Percentiles rank a stretch among this genome's conserved stretches.
Evolutionary conservation across 371 early-diverging fungal genomes (phyloP).

Genomic region (Apophysomyces ossiformis): DNA sequence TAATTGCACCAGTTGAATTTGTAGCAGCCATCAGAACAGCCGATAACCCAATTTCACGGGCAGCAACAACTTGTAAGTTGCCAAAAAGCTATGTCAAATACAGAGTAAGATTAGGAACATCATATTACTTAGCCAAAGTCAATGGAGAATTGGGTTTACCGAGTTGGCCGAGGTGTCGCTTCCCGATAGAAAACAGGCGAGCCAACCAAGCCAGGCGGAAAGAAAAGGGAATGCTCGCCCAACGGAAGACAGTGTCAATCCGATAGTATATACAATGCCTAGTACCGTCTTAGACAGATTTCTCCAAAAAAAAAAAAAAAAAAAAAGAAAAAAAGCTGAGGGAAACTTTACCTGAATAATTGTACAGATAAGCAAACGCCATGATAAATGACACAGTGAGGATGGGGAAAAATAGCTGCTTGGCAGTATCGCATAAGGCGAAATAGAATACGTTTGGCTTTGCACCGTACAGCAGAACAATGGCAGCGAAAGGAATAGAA

Average conservation of each 20-base stretch:
- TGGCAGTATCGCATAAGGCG: conserved; percentile 31
- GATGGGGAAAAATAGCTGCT: conserved; percentile 45
- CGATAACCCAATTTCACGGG: conserved; percentile 49
- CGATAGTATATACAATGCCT: conserved; percentile 56
- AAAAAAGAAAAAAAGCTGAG: not conserved
- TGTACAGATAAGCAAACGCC: conserved; percentile 56
- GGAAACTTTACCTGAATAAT: conserved; percentile 36
- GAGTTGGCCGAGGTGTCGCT: conserved; percentile 52
- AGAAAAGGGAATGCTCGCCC: conserved; percentile 55
- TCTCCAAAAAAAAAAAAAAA: no score
- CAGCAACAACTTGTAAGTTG: conserved; percentile 58
- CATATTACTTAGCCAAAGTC: not conserved
- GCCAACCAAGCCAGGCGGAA: conserved; percentile 58
- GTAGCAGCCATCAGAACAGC: conserved; percentile 52
- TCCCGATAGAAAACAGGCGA: conserved; percentile 56
- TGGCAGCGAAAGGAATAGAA: conserved; percentile 30
- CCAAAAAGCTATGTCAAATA: conserved; percentile 40
- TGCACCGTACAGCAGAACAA: conserved; percentile 40
- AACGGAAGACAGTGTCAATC: conserved; percentile 51
- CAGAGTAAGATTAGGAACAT: not conserved
- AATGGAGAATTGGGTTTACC: not conserved
- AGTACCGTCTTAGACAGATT: conserved; percentile 8
- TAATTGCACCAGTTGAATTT: conserved; percentile 51
- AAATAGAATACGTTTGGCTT: conserved; percentile 32
- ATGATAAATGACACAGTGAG: conserved; percentile 55